A percentile compares a stretch with the other conserved stretches of the same genome.
Conservation (phyloP, 1,284 basidiomycete genomes). For the Thecaphora thlaspeos region DNA sequence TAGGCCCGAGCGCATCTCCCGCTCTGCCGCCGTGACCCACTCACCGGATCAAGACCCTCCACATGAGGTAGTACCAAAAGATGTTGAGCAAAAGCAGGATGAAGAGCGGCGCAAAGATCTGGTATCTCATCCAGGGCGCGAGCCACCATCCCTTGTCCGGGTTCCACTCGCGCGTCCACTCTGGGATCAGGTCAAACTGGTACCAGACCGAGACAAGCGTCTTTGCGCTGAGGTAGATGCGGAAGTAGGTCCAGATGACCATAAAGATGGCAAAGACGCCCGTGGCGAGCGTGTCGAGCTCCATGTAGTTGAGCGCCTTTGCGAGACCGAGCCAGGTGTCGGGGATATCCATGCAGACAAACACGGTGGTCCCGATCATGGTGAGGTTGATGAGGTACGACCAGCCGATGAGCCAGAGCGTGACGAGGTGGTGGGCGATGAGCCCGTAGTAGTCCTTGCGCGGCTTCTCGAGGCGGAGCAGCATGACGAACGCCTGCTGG, state of each 20-base stretch:
- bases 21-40: too few relatives aligned
- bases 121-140: conserved; percentile 54
- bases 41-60: conserved; percentile 48
- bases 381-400: conserved; percentile 64
- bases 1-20: too few relatives aligned
- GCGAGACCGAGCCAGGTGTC: conserved; percentile 71
- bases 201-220: conserved; percentile 85
- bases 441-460: conserved; percentile 88
- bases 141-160: conserved; percentile 54
- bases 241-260: conserved; percentile 69
- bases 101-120: conserved; percentile 53
- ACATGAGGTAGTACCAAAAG: conserved; percentile 56
- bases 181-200: conserved; percentile 74
- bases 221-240: conserved; percentile 84
- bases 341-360: conserved; percentile 94
- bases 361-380: conserved; percentile 86
- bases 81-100: conserved; percentile 53
- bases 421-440: conserved; percentile 80
- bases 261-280: conserved; percentile 49
- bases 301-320: conserved; percentile 55
- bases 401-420: conserved; percentile 87
- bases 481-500: conserved; percentile 85
- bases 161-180: conserved; percentile 42
- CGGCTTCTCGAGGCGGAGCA: conserved; percentile 84
- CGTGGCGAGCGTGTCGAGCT: conserved; percentile 38